Evolutionary conservation across 2,329 filamentous ascomycete species (phyloP).

Genomic region (Sporothrix pallida): DNA sequence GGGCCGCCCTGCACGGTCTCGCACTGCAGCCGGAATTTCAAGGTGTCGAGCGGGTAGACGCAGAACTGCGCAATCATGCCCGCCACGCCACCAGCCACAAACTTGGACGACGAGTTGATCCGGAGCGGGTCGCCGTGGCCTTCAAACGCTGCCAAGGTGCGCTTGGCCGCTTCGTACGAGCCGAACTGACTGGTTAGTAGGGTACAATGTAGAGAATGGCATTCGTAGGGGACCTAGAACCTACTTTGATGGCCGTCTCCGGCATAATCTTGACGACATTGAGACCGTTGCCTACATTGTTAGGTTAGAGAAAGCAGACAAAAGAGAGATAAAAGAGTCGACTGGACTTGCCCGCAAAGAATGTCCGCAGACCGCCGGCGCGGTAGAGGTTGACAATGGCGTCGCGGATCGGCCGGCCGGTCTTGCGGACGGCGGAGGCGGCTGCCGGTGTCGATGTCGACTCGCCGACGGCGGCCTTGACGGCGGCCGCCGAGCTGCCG

Average conservation of each 20-base stretch:
- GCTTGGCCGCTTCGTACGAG: constrained; percentile 94
- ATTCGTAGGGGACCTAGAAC: constrained; percentile 31
- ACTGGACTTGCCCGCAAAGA: constrained; percentile 74
- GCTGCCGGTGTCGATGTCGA: constrained; percentile 63
- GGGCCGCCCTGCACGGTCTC: constrained; percentile 87
- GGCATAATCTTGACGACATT: constrained; percentile 99
- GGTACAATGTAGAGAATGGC: not conserved
- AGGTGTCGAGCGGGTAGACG: constrained; percentile 90
- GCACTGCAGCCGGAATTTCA: constrained; percentile 87
- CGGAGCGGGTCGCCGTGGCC: constrained; percentile 81
- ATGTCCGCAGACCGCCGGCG: constrained; percentile 82
- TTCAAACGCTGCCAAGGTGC: constrained; percentile 82
- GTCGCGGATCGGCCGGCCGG: constrained; percentile 70
- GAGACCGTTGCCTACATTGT: constrained; percentile 80
- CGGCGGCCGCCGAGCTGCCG: constrained; percentile 38
- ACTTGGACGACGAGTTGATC: constrained; percentile 85
- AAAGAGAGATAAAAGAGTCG: not conserved
- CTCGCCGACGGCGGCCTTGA: not conserved
- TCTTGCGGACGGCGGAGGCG: constrained; percentile 67
- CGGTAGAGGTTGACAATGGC: constrained; percentile 81
- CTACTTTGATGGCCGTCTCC: constrained; percentile 87
- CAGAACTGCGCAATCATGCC: constrained; percentile 96
- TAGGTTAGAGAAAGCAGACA: constrained; percentile 28
- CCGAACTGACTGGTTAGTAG: constrained; percentile 65
- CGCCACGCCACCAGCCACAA: constrained; percentile 85